Base-by-base conservation (phyloP, 2,329 filamentous ascomycete genomes). In the Trichoderma cornu-damae region DNA sequence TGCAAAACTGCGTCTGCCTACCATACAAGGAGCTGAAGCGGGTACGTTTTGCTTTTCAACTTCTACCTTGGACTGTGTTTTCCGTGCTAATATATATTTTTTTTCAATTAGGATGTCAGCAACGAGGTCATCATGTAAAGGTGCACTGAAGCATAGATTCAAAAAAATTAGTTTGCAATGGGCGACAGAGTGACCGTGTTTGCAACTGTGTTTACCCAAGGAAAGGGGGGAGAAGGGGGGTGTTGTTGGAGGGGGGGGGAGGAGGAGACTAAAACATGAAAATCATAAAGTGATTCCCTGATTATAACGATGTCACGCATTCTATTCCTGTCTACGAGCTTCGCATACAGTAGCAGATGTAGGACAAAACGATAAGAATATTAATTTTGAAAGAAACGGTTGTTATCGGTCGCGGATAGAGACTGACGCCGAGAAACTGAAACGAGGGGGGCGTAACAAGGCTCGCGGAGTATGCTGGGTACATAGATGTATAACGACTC, bases 1-100 rank as follows among this genome's bases (percentile, higher is more conserved):
- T 99, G 66, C 93, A 97, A 78, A 97, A 99, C 77, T 99, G 94
- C 72, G 86, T 99, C 60, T 97, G 94, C 77, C 75, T 99, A 77
- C 94, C 94, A 8, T 96, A 92, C 75, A 99, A 99, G 82, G 94
- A 97, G 77, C 76, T 99, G 72, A 97, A 96, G 85, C 84, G 92
- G 77, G 90, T 93, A 77, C 73, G 88, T 82, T 37, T 32, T 32
- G 9, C 9, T 14, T 4, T 16, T 8, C 26, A 0, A 3, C 2
- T 16, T 4, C 32, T 2, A 16, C 22, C 14, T 20, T 14, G 3
- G 14, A 14, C 8, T 20, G 6, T 4, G n/a, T 8, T 35, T 4
- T 40, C 20, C 24, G n/a, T 57, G 50, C 63, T 68, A 72, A 74
- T 61, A 59, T 58, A 54, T 11, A 40, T 16, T 14, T n/a, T 6